Evolutionary conservation across 2,329 filamentous ascomycete species (phyloP), one percentile per base, ranked within the genome.

Genomic region (Calcarisporium arbuscula): DNA sequence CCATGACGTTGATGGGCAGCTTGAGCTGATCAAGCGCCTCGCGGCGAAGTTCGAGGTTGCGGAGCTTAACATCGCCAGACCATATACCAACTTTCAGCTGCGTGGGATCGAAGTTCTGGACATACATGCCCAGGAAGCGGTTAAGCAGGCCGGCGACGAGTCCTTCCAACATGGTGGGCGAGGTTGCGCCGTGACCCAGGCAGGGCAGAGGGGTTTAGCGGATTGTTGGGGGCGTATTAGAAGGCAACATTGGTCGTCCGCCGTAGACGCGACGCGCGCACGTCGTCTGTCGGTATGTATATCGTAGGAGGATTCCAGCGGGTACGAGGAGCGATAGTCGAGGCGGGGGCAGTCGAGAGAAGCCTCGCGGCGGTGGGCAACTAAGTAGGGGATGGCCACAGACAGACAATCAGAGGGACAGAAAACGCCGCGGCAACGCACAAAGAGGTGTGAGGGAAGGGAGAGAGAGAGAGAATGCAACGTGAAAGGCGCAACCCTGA

Each of bases 91-190:
- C 89, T 58, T 98, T 98, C 47, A 99, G 75, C 68, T 98, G 92
- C 53, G 87, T 84, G 35, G 92, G 87, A 62, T 99, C 92, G 60
- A 99, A 98, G 65, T 98, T 96, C 74, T 94, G 89, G 63, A 99
- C 90, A 63, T 98, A 98, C 84, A 96, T 95, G 74, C 92, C 94
- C 77, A 99, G 68, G 66, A 98, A 96, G 70, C 94, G 85, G 70
- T 98, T 98, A 52, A 99, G 82, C 70, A 99, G 74, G 65, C 90
- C 94, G 52, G 92, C 88, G 45, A 96, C 92, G 50, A 99, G 74
- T 49, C 89, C 86, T 75, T 98, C 92, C 67, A 99, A 79, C 92
- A 99, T 98, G 54, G 60, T 72, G 72, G 66, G 60, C 60, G 60
- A 51, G 50, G 54, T 60, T 57, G 57, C 69, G 78, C 72, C 83